Percentiles rank a stretch among this genome's conserved stretches.
These are phyloP conservation scores for Chlorophyllum brunneum DNA, from an alignment of 768 basidiomycete genomes.

Conservation along the genomic window DNA sequence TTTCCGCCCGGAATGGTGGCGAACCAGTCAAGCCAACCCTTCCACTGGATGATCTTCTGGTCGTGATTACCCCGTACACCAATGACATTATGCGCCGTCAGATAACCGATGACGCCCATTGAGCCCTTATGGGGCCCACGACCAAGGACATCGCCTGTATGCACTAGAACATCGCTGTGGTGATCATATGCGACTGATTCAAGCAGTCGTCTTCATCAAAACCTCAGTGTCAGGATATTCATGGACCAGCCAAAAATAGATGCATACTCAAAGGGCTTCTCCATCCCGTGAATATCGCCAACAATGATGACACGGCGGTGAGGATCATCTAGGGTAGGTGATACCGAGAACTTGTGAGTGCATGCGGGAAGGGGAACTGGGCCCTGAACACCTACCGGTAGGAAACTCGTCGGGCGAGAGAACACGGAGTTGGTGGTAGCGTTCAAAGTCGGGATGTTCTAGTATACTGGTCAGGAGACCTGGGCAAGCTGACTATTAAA, in stretches of 20 bases:
- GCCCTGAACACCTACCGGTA: conserved; percentile 33
- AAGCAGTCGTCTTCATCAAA: conserved; percentile 52
- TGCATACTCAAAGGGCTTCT: conserved; percentile 58
- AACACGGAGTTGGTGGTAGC: conserved; percentile 38
- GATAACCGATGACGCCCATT: conserved; percentile 56
- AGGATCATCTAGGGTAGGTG: conserved; percentile 40
- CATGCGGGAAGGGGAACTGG: background rate
- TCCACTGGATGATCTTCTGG: conserved; percentile 88
- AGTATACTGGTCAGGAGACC: background rate
- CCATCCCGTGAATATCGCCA: conserved; percentile 89
- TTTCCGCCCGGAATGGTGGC: conserved; percentile 35
- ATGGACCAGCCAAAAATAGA: background rate
- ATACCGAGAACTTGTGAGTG: background rate
- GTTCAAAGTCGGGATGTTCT: conserved; percentile 56
- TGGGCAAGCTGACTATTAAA: too few relatives aligned
- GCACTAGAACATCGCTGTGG: conserved; percentile 64
- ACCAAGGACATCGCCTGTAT: conserved; percentile 79
- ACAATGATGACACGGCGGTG: conserved; percentile 64
- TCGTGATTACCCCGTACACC: conserved; percentile 96
- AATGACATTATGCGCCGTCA: conserved; percentile 58
- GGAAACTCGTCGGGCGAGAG: conserved; percentile 51
- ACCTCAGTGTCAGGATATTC: background rate
- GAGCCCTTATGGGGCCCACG: conserved; percentile 65
- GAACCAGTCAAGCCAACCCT: conserved; percentile 83
- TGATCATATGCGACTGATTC: conserved; percentile 56